phyloP scores from a whole-genome alignment of 441 rosid species.

The Adansonia madagascariensis region DNA sequence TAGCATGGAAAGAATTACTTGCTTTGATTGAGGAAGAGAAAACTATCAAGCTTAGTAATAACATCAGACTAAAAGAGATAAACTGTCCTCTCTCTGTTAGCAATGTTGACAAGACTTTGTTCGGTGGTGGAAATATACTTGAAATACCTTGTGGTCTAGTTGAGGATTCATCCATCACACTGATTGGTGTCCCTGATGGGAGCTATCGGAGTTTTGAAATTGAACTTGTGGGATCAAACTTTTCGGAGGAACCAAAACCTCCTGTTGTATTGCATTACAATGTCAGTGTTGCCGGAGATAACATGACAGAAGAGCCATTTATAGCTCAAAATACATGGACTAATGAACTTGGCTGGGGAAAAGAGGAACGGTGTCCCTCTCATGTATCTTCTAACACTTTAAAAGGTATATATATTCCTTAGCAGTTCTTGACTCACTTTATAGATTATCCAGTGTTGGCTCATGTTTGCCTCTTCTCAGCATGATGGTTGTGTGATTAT shows the following conservation, averaged over 20 bases:
- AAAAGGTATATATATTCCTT: constrained; percentile 50
- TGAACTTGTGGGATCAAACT: constrained; percentile 55
- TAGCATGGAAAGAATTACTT: constrained; percentile 59
- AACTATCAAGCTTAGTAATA: constrained; percentile 25
- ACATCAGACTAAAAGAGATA: constrained; percentile 35
- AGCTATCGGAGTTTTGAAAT: constrained; percentile 57
- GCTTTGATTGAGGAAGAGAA: constrained; percentile 42
- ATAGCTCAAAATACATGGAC: constrained; percentile 82
- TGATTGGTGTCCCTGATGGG: constrained; percentile 73
- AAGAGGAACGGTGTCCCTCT: constrained; percentile 63
- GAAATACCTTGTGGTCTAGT: constrained; percentile 76
- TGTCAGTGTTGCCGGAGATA: constrained; percentile 63
- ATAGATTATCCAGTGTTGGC: not conserved
- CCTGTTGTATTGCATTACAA: constrained; percentile 62
- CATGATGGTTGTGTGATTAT: not conserved
- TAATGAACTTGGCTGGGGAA: constrained; percentile 71
- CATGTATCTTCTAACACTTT: constrained; percentile 47
- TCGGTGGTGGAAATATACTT: constrained; percentile 45
- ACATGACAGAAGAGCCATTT: constrained; percentile 64
- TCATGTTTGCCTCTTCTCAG: not conserved
- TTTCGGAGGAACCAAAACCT: constrained; percentile 46
- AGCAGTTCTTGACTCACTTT: constrained; percentile 8
- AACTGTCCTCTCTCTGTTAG: constrained; percentile 61
- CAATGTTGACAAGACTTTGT: constrained; percentile 32
- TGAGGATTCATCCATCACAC: constrained; percentile 75